Base-by-base conservation (phyloP, 768 basidiomycete genomes). In the Agaricus blazei region DNA sequence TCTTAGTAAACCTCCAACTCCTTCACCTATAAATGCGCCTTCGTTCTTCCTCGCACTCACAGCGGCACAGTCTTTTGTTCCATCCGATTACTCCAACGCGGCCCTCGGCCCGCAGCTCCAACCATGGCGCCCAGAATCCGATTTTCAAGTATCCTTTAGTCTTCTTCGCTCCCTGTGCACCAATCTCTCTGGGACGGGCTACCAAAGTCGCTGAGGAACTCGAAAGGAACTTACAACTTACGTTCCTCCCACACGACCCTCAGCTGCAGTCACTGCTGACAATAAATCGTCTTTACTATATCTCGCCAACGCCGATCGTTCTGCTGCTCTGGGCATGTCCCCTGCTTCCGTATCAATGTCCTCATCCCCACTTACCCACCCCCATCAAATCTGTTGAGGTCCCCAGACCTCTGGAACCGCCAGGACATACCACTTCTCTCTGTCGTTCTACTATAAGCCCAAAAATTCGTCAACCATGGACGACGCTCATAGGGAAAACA, bases 301-400 rank as follows among this genome's bases (percentile, higher is more conserved):
- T 60, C 64, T 77, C 40, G 72, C 64, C 23, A 65, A 63, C 52
- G 64, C 68, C 4, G 74, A 76, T 58, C 72, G 72, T 14, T 68
- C 66, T 12, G 65, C 66, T 23, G 66, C 65, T 26, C 71, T 80
- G 19, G 69, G 19, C 19, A 19, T 19, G 19, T 19, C 19, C 19
- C 19, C 19, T 19, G 38, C 52, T 26, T 44, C 49, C 6, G 29
- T 24, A 15, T 19, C 19, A 19, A 19, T 19, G 19, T 44, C 48
- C 8, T 54, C 52, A 14, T 15, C 49, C 19, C n/a, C 50, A 3
- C 31, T 26, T 40, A 26, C 50, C 2, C 19, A 23, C 23, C 34
- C 38, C 47, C 7, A 31, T 44, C 41, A 37, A 58, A 40, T 45
- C 51, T 4, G 12, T 23, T 19, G 19, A 19, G 23, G 52, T 15